A percentile compares a stretch with the other conserved stretches of the same genome.
Conservation (phyloP, 2,329 filamentous ascomycete genomes). For the Diaporthe nobilis region DNA sequence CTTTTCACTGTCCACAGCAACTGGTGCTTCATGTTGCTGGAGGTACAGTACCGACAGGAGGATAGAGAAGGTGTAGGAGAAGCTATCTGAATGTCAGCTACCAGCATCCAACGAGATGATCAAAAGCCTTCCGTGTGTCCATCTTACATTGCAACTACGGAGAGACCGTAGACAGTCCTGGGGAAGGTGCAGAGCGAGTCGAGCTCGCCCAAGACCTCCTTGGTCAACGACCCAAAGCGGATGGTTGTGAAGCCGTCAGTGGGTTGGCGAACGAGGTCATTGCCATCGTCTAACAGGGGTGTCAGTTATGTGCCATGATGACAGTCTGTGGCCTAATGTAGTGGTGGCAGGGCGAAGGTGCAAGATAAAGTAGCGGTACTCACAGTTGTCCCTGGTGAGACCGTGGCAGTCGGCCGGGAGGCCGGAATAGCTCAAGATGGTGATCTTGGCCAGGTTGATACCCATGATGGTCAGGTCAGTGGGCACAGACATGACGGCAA, state of each 20-base stretch:
- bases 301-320: not conserved
- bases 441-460: constrained; percentile 45
- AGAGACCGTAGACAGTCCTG: constrained; percentile 42
- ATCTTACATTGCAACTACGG: constrained; percentile 43
- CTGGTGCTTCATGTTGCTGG: constrained; percentile 18
- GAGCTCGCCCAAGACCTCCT: constrained; percentile 39
- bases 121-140: not conserved
- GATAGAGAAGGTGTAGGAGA: constrained; percentile 43
- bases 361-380: not conserved
- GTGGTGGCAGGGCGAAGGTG: not conserved
- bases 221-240: constrained; percentile 36
- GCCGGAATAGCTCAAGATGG: constrained; percentile 41
- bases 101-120: rapidly evolving
- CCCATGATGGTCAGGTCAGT: constrained; percentile 46
- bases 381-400: constrained; percentile 41
- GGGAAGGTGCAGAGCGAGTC: constrained; percentile 42
- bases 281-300: constrained; percentile 27
- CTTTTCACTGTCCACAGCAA: constrained; percentile 26
- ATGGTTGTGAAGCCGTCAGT: constrained; percentile 39
- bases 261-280: constrained; percentile 40
- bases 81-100: constrained; percentile 25
- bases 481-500: constrained; percentile 43
- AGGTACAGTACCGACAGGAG: constrained; percentile 39
- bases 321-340: not conserved
- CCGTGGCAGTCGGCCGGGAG: constrained; percentile 43